Percentiles rank a stretch among this genome's conserved stretches.
Conservation (phyloP, 73 alveolate species). For the Breviolum minutum region DNA sequence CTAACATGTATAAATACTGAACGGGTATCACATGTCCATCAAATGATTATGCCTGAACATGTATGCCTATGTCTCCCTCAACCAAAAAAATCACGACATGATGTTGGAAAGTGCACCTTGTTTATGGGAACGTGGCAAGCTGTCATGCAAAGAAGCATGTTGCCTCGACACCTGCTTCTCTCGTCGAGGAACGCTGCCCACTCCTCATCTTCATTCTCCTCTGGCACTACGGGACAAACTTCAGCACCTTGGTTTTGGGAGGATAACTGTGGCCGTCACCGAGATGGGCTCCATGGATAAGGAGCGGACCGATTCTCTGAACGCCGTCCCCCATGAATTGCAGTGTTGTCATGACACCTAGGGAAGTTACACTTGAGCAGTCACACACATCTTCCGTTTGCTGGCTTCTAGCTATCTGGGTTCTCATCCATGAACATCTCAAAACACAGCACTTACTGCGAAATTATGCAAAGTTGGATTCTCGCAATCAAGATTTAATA, state of each 20-base stretch:
- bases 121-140: neutral
- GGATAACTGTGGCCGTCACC: neutral
- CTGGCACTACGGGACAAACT: slow-evolving; percentile 83
- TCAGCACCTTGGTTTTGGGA: slow-evolving; percentile 32
- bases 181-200: slow-evolving; percentile 82
- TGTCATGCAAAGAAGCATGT: neutral
- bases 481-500: too few relatives aligned
- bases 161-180: neutral
- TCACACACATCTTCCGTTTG: too few relatives aligned
- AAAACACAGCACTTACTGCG: too few relatives aligned
- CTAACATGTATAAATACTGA: too few relatives aligned
- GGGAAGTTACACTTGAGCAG: neutral
- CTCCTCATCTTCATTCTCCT: slow-evolving; percentile 90
- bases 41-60: too few relatives aligned
- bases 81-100: too few relatives aligned
- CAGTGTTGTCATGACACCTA: slow-evolving; percentile 93
- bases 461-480: too few relatives aligned
- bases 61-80: too few relatives aligned
- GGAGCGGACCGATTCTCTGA: slow-evolving; percentile 33
- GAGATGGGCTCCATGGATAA: neutral
- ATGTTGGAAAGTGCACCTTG: too few relatives aligned
- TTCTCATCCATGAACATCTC: too few relatives aligned
- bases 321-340: slow-evolving; percentile 88
- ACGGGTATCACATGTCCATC: too few relatives aligned
- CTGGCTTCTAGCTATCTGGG: too few relatives aligned